phyloP scores from a whole-genome alignment of 257 asterid genomes.

The Paulownia fortunei region DNA sequence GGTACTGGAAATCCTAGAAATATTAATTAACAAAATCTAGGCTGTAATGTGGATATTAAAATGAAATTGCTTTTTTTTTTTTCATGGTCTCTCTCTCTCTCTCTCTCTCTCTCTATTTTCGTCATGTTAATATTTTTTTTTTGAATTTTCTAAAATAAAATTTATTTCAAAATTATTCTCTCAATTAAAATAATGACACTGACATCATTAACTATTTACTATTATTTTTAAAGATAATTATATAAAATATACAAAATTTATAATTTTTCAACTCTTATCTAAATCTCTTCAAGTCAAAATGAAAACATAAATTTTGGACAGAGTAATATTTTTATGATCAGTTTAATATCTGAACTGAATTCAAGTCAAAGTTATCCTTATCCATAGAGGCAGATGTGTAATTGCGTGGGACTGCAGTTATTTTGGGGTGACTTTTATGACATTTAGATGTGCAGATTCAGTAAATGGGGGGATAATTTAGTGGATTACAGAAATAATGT shows the following conservation, averaged over 20 bases:
- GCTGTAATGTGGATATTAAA: background rate
- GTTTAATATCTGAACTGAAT: constrained; percentile 42
- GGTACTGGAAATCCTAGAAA: background rate
- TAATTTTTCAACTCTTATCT: too few species aligned
- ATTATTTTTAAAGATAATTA: too few species aligned
- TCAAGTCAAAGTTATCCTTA: constrained; percentile 49
- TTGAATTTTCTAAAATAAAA: too few species aligned
- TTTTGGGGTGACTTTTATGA: too few species aligned
- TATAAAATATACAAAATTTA: too few species aligned
- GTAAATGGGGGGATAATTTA: constrained; percentile 14
- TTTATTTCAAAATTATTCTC: too few species aligned
- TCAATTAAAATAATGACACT: too few species aligned
- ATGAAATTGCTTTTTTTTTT: background rate
- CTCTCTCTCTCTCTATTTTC: too few species aligned
- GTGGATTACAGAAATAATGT: constrained; percentile 22
- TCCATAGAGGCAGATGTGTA: constrained; percentile 34
- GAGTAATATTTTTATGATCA: background rate
- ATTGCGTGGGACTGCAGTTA: constrained; percentile 14
- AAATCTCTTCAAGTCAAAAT: too few species aligned
- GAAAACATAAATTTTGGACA: too few species aligned
- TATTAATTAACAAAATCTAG: background rate
- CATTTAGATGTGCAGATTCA: background rate
- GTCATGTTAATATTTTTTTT: too few species aligned
- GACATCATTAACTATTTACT: too few species aligned
- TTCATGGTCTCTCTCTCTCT: background rate